Evolutionary conservation across 2,329 filamentous ascomycete species (phyloP).

Genomic region (Penicillium decumbens): DNA sequence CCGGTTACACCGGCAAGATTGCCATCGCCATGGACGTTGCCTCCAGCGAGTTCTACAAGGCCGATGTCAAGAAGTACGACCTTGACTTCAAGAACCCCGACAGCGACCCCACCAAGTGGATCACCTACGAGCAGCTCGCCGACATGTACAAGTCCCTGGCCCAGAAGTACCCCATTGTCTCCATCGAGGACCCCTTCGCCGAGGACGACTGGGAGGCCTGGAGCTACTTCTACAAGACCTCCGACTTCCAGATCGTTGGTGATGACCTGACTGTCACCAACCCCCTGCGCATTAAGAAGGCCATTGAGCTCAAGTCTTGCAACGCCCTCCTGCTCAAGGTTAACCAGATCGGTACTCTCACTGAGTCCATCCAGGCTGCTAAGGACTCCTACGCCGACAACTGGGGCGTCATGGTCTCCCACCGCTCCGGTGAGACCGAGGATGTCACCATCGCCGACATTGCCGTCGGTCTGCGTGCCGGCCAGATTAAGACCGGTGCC

Average conservation of each 20-base stretch:
- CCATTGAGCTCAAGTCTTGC: constrained; percentile 97
- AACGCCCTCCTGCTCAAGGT: constrained; percentile 98
- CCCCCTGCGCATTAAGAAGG: constrained; percentile 98
- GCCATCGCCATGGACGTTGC: constrained; percentile 99
- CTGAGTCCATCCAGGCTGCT: constrained; percentile 97
- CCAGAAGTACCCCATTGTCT: constrained; percentile 97
- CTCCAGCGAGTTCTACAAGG: constrained; percentile 99
- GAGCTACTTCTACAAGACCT: constrained; percentile 99
- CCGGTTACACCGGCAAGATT: constrained; percentile 92
- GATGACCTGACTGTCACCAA: constrained; percentile 99
- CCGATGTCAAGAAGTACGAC: constrained; percentile 97
- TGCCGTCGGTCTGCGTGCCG: constrained; percentile 89
- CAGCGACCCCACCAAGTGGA: constrained; percentile 92
- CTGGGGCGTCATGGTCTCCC: constrained; percentile 99
- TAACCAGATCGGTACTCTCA: constrained; percentile 99
- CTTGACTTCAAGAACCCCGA: constrained; percentile 99
- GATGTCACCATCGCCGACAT: constrained; percentile 99
- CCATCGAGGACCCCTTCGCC: constrained; percentile 97
- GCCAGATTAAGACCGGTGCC: constrained; percentile 98
- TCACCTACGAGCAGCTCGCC: constrained; percentile 97
- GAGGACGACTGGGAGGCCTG: constrained; percentile 99
- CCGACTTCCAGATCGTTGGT: constrained; percentile 96
- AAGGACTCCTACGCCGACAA: constrained; percentile 94
- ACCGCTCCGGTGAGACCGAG: constrained; percentile 98
- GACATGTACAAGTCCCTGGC: constrained; percentile 80